Conservation (phyloP, 225 moss, liverwort and hornwort genomes). For the Climacium dendroides region DNA sequence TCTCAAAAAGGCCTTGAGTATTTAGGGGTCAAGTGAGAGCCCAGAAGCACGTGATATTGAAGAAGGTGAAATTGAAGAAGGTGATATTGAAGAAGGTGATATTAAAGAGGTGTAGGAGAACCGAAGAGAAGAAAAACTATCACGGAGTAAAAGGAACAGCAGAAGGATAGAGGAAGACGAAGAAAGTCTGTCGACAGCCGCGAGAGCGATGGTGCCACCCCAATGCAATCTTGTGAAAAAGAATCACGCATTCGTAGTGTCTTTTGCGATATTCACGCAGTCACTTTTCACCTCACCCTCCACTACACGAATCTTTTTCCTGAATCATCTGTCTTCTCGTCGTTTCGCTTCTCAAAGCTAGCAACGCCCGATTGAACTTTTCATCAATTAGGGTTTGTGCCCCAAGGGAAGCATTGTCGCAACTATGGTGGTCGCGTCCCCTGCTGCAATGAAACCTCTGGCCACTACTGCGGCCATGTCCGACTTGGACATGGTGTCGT, state of each 20-base stretch:
- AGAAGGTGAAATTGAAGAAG: too few relatives aligned
- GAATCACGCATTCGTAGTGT: not conserved
- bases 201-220: not conserved
- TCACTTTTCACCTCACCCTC: not conserved
- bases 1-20: too few relatives aligned
- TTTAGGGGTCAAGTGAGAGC: too few relatives aligned
- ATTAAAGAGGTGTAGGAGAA: not conserved
- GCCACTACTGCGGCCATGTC: not conserved
- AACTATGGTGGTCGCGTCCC: not conserved
- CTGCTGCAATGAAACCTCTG: not conserved
- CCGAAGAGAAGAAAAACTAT: not conserved
- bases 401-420: not conserved
- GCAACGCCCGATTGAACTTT: not conserved
- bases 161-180: too few relatives aligned
- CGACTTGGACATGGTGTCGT: slow-evolving; percentile 16
- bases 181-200: not conserved
- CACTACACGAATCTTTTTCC: too few relatives aligned
- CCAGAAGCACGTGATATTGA: not conserved
- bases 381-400: not conserved
- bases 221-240: not conserved
- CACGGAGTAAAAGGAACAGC: not conserved
- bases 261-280: not conserved
- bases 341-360: not conserved
- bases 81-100: too few relatives aligned
- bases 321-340: not conserved